Conservation (phyloP, 2,329 filamentous ascomycete species). For the Fusarium tjaetaba region DNA sequence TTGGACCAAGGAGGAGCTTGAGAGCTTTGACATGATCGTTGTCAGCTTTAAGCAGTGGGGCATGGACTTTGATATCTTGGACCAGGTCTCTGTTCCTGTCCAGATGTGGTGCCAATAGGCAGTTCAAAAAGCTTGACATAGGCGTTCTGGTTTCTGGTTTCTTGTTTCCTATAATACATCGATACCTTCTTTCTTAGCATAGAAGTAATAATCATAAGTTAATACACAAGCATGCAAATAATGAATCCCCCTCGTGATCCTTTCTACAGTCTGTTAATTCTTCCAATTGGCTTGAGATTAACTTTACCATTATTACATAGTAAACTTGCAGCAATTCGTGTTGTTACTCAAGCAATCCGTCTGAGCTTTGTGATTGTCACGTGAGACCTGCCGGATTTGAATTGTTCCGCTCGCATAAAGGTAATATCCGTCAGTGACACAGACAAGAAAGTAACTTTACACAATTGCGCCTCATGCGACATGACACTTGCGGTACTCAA, state of each 20-base stretch:
- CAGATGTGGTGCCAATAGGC: conserved; percentile 30
- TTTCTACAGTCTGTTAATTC: too few relatives aligned
- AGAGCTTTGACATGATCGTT: conserved; percentile 33
- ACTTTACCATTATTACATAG: too few relatives aligned
- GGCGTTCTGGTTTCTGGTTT: not conserved
- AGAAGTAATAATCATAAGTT: not conserved
- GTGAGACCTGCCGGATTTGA: not conserved
- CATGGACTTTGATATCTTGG: conserved; percentile 30
- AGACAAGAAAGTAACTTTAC: not conserved
- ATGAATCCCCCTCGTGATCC: too few relatives aligned
- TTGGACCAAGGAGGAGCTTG: conserved; percentile 28
- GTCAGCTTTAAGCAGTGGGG: conserved; percentile 25
- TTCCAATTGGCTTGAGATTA: not conserved
- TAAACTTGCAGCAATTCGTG: too few relatives aligned
- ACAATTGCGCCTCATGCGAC: not conserved
- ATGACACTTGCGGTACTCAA: not conserved
- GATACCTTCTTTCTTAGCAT: not conserved
- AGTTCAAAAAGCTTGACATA: not conserved
- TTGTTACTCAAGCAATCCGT: too few relatives aligned
- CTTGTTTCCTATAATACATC: not conserved
- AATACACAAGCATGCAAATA: too few relatives aligned
- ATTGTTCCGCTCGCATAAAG: not conserved
- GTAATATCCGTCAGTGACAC: not conserved
- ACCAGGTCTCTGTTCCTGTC: conserved; percentile 5
- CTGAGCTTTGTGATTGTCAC: not conserved